Conservation (phyloP, 345 rosid genomes). For the Gossypioides kirkii region DNA sequence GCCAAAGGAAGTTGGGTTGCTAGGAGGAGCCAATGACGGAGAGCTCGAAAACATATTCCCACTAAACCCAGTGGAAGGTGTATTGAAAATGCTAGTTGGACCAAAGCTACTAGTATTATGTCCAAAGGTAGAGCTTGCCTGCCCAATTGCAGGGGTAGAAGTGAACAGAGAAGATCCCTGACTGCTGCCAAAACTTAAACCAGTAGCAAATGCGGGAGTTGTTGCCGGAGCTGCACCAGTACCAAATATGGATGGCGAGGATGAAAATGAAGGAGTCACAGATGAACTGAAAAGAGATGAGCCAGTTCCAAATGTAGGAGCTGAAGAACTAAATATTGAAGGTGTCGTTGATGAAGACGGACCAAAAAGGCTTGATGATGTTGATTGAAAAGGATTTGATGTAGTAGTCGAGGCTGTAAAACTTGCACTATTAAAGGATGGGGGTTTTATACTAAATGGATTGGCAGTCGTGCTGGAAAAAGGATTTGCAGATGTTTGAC, state of each 20-base stretch:
- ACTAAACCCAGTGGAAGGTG: conserved; percentile 48
- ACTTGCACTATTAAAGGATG: conserved; percentile 35
- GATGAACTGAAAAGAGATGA: conserved; percentile 47
- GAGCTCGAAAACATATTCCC: conserved; percentile 45
- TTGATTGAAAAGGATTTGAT: conserved; percentile 31
- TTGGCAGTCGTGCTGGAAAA: conserved; percentile 45
- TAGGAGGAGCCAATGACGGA: conserved; percentile 40
- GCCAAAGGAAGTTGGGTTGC: conserved; percentile 33
- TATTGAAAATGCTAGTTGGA: conserved; percentile 42
- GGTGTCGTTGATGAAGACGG: conserved; percentile 34
- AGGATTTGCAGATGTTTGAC: conserved; percentile 39
- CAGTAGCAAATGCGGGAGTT: conserved; percentile 4
- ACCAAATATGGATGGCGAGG: conserved; percentile 37
- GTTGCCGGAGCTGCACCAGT: conserved; percentile 3
- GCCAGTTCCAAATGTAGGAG: conserved; percentile 40
- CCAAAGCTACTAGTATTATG: conserved; percentile 46
- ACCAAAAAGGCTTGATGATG: conserved; percentile 46
- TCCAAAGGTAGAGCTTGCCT: conserved; percentile 43
- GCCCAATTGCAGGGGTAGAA: conserved; percentile 51
- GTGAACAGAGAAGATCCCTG: conserved; percentile 58
- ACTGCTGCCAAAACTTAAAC: conserved; percentile 31
- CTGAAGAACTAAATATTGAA: conserved; percentile 44
- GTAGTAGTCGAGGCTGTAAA: conserved; percentile 35
- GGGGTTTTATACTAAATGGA: conserved; percentile 48
- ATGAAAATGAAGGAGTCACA: conserved; percentile 47